Percentiles rank a stretch among this genome's conserved stretches.
Conservation (phyloP, 176 grass and related monocot genomes). For the Oryza rufipogon region DNA sequence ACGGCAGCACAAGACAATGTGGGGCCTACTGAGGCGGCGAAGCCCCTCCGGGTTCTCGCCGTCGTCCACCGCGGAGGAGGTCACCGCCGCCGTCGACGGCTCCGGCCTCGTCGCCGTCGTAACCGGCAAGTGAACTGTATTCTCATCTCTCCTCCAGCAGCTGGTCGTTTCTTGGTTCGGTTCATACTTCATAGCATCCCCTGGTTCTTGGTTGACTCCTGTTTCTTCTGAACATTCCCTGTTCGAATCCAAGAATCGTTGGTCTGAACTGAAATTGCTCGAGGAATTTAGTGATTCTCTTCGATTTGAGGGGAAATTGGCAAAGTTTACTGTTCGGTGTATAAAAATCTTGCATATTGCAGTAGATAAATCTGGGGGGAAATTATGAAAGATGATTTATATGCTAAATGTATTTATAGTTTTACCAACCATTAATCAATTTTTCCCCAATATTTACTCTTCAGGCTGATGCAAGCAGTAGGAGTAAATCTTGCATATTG, state of each 20-base stretch:
- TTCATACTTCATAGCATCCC: not conserved
- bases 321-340: not conserved
- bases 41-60: constrained; percentile 58
- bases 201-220: not conserved
- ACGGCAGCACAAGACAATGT: not conserved
- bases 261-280: not conserved
- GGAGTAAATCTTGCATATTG: not conserved
- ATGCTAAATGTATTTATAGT: too few species aligned
- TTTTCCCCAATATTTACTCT: not conserved
- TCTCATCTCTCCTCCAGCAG: too few species aligned
- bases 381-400: too few species aligned
- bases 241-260: not conserved
- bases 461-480: not conserved
- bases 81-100: constrained; percentile 58
- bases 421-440: too few species aligned
- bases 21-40: constrained; percentile 24
- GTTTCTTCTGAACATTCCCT: not conserved
- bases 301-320: not conserved
- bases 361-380: too few species aligned
- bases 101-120: constrained; percentile 66
- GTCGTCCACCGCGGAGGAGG: constrained; percentile 68
- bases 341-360: too few species aligned
- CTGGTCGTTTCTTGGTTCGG: not conserved
- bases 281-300: not conserved
- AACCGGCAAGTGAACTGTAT: constrained; percentile 36